These are phyloP conservation scores for Alternaria panax DNA, from an alignment of 2,329 filamentous ascomycete genomes.

Conservation along the genomic window DNA sequence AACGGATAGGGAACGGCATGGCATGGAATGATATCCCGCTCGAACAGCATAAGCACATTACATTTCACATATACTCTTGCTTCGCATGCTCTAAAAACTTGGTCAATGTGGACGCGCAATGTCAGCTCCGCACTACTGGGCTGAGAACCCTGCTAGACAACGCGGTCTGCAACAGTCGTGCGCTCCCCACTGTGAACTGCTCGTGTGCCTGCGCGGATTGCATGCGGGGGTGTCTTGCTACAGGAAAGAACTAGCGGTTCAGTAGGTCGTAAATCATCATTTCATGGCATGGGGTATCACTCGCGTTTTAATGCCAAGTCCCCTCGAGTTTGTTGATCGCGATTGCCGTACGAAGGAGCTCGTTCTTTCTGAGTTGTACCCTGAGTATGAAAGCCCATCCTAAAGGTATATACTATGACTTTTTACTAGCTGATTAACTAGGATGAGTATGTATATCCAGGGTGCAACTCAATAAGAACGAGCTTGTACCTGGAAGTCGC, in stretches of 20 bases:
- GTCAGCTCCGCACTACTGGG: background rate
- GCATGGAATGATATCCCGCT: background rate
- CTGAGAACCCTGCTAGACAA: background rate
- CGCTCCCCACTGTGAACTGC: background rate
- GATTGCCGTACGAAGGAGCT: too few species aligned
- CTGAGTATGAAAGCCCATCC: too few species aligned
- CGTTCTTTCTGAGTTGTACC: too few species aligned
- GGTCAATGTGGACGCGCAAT: background rate
- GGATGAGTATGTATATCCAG: too few species aligned
- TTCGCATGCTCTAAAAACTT: background rate
- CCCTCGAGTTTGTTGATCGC: background rate
- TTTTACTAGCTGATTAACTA: too few species aligned
- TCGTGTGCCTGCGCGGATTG: background rate
- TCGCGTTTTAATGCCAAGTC: background rate
- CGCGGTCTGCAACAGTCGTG: background rate
- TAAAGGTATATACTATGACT: too few species aligned
- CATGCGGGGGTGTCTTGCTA: background rate
- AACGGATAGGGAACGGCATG: background rate
- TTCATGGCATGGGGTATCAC: too few species aligned
- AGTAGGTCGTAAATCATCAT: background rate
- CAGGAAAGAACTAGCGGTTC: background rate
- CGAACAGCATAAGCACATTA: conserved; percentile 7
- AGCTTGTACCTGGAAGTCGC: conserved; percentile 5
- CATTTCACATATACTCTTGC: background rate
- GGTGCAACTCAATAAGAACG: too few species aligned